Evolutionary conservation across 768 basidiomycete genomes (phyloP), one percentile per base, ranked within the genome.

Genomic region (Lentinula lateritia): DNA sequence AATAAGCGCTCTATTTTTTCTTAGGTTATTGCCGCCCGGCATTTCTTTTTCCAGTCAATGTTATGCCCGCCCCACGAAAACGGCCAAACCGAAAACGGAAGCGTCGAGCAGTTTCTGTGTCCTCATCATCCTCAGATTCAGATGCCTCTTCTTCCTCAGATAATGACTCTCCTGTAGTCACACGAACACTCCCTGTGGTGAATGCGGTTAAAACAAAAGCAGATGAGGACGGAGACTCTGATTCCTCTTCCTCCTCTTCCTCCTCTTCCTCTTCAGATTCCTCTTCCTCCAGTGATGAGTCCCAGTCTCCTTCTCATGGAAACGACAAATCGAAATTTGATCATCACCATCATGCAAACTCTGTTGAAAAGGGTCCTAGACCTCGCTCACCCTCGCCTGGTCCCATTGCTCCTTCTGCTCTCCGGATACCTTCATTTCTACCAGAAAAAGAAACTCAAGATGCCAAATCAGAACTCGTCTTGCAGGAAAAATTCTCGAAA

Each of bases 401-500:
- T 6, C 80, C 80, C 0, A 79, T 80, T 15, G 80, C 81, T 54
- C 78, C 79, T n/a, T 50, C 61, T 23, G 74, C 79, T 3, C 65
- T 72, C 15, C 67, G 71, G 28, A 74, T 89, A 9, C 89, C 88
- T 0, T 76, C 88, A 1, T 89, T 92, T 67, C 67, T 88, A 12
- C 76, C 83, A 3, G 64, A 72, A 16, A 64, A 65, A 16, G 61
- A 20, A 10, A 63, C 63, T 13, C 71, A 68, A 23, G 72, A 76
- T 36, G 68, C 72, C 6, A 66, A 69, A 50, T 72, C 76, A 35
- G 88, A 92, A 62, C 74, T 80, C 48, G 69, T 70, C 7, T 70
- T 93, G 68, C 87, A 85, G 67, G 83, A 83, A 38, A 83, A 78
- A 48, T 94, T 94, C 70, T 77, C 87, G 60, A 87, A 87, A 71